Conservation (phyloP, 305 asterid species). For the Fraxinus dipetala region DNA sequence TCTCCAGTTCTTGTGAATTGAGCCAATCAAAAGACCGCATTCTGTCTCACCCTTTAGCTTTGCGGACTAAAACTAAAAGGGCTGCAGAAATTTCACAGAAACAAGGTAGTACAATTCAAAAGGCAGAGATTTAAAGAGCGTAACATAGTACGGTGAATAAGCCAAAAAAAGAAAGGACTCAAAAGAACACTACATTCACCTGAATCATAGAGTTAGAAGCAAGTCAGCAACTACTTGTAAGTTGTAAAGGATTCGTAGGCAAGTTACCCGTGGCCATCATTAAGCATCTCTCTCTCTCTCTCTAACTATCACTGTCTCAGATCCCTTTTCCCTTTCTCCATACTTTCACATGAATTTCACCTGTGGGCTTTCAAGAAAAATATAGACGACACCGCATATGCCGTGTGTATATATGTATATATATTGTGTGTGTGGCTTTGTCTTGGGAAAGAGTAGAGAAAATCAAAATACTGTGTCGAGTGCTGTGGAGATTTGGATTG, state of each 20-base stretch:
- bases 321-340: slow-evolving; percentile 51
- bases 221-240: slow-evolving; percentile 38
- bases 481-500: neutral
- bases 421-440: slow-evolving; percentile 1
- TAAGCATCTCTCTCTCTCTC: slow-evolving; percentile 16
- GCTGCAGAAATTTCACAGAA: slow-evolving; percentile 3
- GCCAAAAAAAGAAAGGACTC: slow-evolving; percentile 16
- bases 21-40: neutral
- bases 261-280: slow-evolving; percentile 64
- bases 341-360: slow-evolving; percentile 65
- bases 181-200: slow-evolving; percentile 54
- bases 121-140: slow-evolving; percentile 16
- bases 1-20: slow-evolving; percentile 5
- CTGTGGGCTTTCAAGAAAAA: slow-evolving; percentile 44
- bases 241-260: slow-evolving; percentile 33
- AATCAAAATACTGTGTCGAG: neutral
- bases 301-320: slow-evolving; percentile 34
- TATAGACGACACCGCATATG: slow-evolving; percentile 17
- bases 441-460: neutral
- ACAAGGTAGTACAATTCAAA: slow-evolving; percentile 12
- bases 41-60: slow-evolving; percentile 1
- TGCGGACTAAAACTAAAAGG: neutral
- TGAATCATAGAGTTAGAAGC: slow-evolving; percentile 50
- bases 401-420: neutral
- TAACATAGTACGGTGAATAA: slow-evolving; percentile 13